Base-by-base conservation (phyloP, 2,329 filamentous ascomycete species). In the Helotiales sp. region DNA sequence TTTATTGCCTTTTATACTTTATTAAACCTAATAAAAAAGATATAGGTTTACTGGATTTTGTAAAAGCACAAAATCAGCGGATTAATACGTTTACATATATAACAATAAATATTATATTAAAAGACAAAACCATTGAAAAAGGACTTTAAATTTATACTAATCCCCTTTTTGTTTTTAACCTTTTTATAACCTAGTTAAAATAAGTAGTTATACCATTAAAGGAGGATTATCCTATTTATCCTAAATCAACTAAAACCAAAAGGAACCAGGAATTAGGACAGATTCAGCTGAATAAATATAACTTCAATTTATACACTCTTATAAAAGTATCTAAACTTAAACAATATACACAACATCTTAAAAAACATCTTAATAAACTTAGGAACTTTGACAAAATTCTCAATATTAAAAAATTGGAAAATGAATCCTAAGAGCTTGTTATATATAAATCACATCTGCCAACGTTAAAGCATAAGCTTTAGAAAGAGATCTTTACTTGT, bases 261-360 rank as follows among this genome's bases (percentile, higher is more conserved):
- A 64, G 10, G 34, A 28, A 63, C 20, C 8, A 6, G 24, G 47
- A 65, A 55, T 45, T 17, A 11, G 37, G 49, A 22, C 26, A 20
- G 43, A 47, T 61, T 55, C 13, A 57, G 54, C 37, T 61, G n/a
- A n/a, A 47, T 61, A n/a, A 22, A 61, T 65, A 61, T 17, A 22
- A 63, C 22, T 60, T 58, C 34, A 45, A 47, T 54, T 63, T n/a
- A 63, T 66, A 66, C 28, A 63, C 59, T 45, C 40, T 63, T 28
- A 43, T 63, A 15, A 54, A 24, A 32, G 37, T 63, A 43, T 66
- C 50, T 62, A 5, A 62, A 28, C 43, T 66, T 43, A 43, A 50
- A 66, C 32, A 63, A 24, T 37, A 22, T 15, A 26, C 15, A 55
- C 49, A 28, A 59, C n/a, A n/a, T n/a, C n/a, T n/a, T n/a, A n/a